These are phyloP conservation scores for Gracilariopsis chorda DNA, from an alignment of 23 red algal genomes.

Conservation along the genomic window DNA sequence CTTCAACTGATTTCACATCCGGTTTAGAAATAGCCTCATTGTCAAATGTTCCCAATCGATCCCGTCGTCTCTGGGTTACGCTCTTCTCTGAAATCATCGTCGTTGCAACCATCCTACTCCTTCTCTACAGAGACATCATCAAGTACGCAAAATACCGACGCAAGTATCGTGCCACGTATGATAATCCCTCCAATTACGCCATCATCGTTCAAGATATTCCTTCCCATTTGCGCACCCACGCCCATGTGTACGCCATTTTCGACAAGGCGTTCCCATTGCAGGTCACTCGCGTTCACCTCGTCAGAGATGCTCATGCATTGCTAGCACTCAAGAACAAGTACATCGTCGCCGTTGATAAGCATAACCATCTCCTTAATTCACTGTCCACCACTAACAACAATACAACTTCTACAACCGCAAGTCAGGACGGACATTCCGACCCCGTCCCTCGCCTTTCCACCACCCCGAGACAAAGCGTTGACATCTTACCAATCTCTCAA, in stretches of 20 bases:
- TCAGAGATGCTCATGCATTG: conserved; percentile 14
- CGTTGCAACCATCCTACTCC: conserved; percentile 37
- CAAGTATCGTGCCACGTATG: conserved; percentile 1
- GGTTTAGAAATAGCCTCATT: conserved; percentile 48
- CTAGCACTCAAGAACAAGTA: not conserved
- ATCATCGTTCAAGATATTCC: conserved; percentile 60
- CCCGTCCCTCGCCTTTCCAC: not conserved
- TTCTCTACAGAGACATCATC: conserved; percentile 46
- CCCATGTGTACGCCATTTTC: conserved; percentile 27
- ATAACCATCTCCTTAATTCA: not conserved
- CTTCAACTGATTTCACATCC: not conserved
- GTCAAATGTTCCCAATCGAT: conserved; percentile 39
- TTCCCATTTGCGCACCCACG: not conserved
- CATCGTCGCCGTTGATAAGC: not conserved
- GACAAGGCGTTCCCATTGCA: conserved; percentile 46
- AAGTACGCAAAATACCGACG: conserved; percentile 36
- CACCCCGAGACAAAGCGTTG: not conserved
- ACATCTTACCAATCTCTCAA: not conserved
- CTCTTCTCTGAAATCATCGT: conserved; percentile 52
- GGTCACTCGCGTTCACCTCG: conserved; percentile 45
- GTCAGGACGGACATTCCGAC: not conserved
- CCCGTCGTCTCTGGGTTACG: conserved; percentile 42
- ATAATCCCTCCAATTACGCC: conserved; percentile 57
- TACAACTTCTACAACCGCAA: not conserved
- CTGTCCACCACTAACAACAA: not conserved